These are phyloP conservation scores for Populus deltoides DNA, from an alignment of 345 rosid species.

Conservation along the genomic window DNA sequence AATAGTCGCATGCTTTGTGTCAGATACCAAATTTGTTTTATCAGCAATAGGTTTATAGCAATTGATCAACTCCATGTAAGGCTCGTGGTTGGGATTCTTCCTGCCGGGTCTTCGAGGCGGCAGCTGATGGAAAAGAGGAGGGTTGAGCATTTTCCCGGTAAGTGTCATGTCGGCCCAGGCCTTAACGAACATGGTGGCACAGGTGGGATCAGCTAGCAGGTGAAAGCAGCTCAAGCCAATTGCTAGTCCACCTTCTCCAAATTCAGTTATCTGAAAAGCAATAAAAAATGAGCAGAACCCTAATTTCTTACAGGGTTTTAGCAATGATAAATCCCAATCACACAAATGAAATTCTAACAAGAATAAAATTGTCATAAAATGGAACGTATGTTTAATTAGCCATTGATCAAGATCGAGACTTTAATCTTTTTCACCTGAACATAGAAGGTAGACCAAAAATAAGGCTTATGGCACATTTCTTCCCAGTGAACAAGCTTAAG, in stretches of 20 bases:
- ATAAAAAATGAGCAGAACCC: no score
- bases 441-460: slow-evolving; percentile 76
- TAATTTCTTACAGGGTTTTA: no score
- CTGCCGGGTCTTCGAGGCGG: slow-evolving; percentile 32
- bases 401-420: neutral
- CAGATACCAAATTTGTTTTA: slow-evolving; percentile 4
- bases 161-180: slow-evolving; percentile 72
- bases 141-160: slow-evolving; percentile 29
- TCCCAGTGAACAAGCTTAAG: slow-evolving; percentile 69
- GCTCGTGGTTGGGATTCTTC: slow-evolving; percentile 14
- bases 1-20: slow-evolving; percentile 29
- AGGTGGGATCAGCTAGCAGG: slow-evolving; percentile 56
- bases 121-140: slow-evolving; percentile 48
- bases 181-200: slow-evolving; percentile 53
- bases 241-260: slow-evolving; percentile 71
- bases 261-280: slow-evolving; percentile 58
- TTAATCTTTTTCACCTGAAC: slow-evolving; percentile 49
- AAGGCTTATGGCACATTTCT: slow-evolving; percentile 50
- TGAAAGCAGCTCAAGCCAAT: slow-evolving; percentile 73
- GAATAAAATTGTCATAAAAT: neutral
- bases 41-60: slow-evolving; percentile 35
- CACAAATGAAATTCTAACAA: neutral
- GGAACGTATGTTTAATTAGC: neutral
- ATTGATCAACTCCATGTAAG: slow-evolving; percentile 31
- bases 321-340: neutral